phyloP scores from a whole-genome alignment of 1,139 yeast genomes.

The Pneumocystis carinii region DNA sequence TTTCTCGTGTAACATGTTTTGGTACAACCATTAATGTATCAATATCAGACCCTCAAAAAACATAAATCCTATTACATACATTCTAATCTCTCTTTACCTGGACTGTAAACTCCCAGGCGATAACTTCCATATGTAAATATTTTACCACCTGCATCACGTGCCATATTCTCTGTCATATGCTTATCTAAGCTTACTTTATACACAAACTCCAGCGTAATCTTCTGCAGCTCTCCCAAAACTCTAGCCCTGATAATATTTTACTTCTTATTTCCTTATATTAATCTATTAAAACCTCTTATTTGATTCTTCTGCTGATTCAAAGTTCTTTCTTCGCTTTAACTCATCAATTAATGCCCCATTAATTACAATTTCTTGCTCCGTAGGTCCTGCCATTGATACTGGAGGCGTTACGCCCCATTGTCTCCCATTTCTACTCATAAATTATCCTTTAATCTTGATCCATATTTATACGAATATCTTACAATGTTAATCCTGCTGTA shows the following conservation, averaged over 20 bases:
- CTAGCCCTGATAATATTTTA: constrained; percentile 36
- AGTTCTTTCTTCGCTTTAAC: constrained; percentile 69
- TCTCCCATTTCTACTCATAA: background rate
- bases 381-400: constrained; percentile 68
- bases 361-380: constrained; percentile 57
- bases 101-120: constrained; percentile 89
- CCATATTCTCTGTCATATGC: constrained; percentile 96
- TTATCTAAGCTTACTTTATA: constrained; percentile 59
- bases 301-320: constrained; percentile 49
- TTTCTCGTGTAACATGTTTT: constrained; percentile 80
- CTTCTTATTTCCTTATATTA: background rate
- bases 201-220: constrained; percentile 65
- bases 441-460: background rate
- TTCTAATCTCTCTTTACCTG: constrained; percentile 22
- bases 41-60: constrained; percentile 63
- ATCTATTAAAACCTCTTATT: background rate
- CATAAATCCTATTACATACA: background rate
- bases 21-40: constrained; percentile 94
- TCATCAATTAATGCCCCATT: constrained; percentile 69
- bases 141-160: constrained; percentile 92
- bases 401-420: constrained; percentile 80
- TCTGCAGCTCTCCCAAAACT: constrained; percentile 55
- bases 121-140: constrained; percentile 91
- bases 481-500: background rate
- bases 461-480: background rate